Evolutionary conservation across 306 rosid species (phyloP), one percentile per base, ranked within the genome.

Genomic region (Castanea crenata): DNA sequence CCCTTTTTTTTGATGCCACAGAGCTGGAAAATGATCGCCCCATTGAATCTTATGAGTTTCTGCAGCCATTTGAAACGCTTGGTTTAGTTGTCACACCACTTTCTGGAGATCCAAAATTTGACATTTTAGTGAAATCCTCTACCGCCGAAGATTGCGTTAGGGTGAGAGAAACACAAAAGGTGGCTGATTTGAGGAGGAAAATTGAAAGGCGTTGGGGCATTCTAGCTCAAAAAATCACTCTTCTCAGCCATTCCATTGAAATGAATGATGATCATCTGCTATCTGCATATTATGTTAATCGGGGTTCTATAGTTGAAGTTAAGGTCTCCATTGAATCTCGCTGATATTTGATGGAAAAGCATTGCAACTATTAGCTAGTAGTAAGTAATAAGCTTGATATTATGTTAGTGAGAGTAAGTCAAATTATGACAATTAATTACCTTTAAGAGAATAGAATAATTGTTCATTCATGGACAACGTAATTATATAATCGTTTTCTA

Each of bases 151-250:
- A 73, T 0, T 59, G 31, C 25, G 73, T 88, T 71, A 84, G 84
- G 70, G 41, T 84, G 34, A 68, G 23, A 31, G 90, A 86, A 58
- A 82, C 85, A 0, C 75, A 82, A 23, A 82, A 6, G 2, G 92
- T 86, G 34, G 13, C 21, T 14, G 64, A 79, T 1, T 18, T 86
- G 54, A 41, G 64, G 38, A 0, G 18, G 6, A 86, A 86, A 29
- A 74, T 86, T 62, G 80, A 38, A 11, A 73, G 69, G 55, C 63
- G 59, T 21, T 84, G 87, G 90, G 85, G 75, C 2, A 31, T 83
- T 76, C 71, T 81, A 27, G 25, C 6, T 1, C 10, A n/a, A 1
- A 13, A 4, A 19, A 9, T 87, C 61, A 32, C 46, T 18, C 80
- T 87, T 62, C n/a, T 0, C 8, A 82, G 63, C 67, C 20, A 21